Evolutionary conservation across 2,329 filamentous ascomycete species (phyloP), one percentile per base, ranked within the genome.

Genomic region (Neonectria faginata): DNA sequence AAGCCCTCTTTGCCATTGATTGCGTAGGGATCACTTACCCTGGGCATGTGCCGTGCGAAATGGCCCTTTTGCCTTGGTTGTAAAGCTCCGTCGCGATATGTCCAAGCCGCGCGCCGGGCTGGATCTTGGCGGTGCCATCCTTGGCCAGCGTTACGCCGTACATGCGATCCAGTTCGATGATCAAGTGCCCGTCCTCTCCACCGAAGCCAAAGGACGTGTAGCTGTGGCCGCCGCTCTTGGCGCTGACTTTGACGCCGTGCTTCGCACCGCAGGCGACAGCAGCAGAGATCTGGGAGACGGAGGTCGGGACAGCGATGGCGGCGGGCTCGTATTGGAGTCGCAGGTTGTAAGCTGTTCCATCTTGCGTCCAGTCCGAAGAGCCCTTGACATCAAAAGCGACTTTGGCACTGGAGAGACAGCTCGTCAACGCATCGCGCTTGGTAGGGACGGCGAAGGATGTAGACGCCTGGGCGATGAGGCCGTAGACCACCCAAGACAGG

Each of bases 1-100:
- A 5, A 18, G 6, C 14, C 0, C 7, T 1, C 16, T 41, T 2
- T 0, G 12, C 5, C 7, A 36, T n/a, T 12, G 12, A n/a, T 53
- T 1, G 2, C 12, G 11, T 12, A 10, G 2, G 9, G n/a, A 8
- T 5, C 0, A 64, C 79, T 75, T 69, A 84, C 83, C 80, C 82
- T 2, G 84, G 83, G 68, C 85, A 87, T 6, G 84, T 85, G 31
- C 85, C 84, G 61, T 86, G 84, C 42, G 81, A 77, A 6, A 86
- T 76, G 5, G 81, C 84, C 3, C 73, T 80, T 70, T 69, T 75
- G 1, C 80, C 81, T 55, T 83, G 80, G 33, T 74, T 72, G 55
- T 77, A 80, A 0, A 84, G 74, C 70, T 81, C 77, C 3, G 69
- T 76, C 0, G 81, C 82, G 1, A 85, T 77, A 20, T 84, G 81